Percentiles rank a stretch among this genome's conserved stretches.
Conservation (phyloP, 1,139 yeast species). For the Saccharomyces pastorianus region DNA sequence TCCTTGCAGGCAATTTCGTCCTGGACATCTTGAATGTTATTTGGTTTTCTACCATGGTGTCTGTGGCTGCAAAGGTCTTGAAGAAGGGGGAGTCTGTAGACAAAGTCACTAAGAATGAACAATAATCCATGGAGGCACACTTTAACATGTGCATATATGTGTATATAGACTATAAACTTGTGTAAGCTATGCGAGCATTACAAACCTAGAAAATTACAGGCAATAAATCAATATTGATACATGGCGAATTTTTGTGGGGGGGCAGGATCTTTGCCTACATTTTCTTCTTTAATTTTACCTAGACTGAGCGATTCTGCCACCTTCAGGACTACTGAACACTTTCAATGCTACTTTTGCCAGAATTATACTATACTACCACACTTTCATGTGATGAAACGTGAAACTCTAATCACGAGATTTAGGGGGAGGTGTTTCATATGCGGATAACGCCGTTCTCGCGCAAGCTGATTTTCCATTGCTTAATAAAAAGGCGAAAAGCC, state of each 20-base stretch:
- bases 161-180: neutral
- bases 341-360: neutral
- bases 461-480: neutral
- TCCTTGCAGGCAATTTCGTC: constrained; percentile 53
- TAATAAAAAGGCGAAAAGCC: neutral
- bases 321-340: neutral
- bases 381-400: neutral
- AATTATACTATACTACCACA: neutral
- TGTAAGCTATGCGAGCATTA: constrained; percentile 1
- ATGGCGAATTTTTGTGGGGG: neutral
- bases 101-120: neutral
- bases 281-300: neutral
- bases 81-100: constrained; percentile 1
- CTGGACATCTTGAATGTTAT: constrained; percentile 62
- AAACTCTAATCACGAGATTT: neutral
- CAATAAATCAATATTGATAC: constrained; percentile 3
- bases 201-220: constrained; percentile 8
- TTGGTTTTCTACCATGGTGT: constrained; percentile 81
- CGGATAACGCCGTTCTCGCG: neutral
- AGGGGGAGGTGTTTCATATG: neutral
- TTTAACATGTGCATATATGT: neutral
- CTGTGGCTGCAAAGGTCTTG: constrained; percentile 48
- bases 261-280: neutral
- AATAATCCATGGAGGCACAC: neutral
- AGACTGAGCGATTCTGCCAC: neutral